Percentiles rank a stretch among this genome's conserved stretches.
Conservation (phyloP, 192 early-diverging fungal genomes). For the Gonapodya sp. region DNA sequence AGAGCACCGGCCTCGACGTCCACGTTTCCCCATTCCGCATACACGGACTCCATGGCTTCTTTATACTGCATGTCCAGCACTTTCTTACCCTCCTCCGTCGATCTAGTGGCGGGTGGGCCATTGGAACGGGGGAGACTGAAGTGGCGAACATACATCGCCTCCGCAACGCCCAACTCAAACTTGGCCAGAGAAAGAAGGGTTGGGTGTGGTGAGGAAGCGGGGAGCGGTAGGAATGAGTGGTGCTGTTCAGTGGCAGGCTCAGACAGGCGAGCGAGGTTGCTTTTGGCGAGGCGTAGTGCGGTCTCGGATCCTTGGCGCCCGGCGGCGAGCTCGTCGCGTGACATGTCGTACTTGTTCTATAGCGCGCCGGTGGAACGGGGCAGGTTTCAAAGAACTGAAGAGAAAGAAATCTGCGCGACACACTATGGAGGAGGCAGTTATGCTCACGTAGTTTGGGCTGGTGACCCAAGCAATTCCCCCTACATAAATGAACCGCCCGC, state of each 20-base stretch:
- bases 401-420: neutral
- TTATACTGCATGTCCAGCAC: neutral
- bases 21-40: neutral
- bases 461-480: slow-evolving; percentile 2
- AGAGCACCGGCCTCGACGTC: neutral
- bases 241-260: neutral
- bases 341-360: neutral
- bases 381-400: no score
- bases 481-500: neutral
- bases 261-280: neutral
- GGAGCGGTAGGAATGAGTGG: neutral
- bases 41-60: neutral
- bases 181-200: neutral
- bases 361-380: no score
- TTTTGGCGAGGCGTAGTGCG: neutral
- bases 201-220: neutral
- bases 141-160: neutral
- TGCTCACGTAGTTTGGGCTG: neutral
- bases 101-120: neutral
- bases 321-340: neutral
- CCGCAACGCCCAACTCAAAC: neutral
- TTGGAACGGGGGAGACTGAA: neutral
- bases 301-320: neutral
- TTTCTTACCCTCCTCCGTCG: neutral
- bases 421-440: neutral